Evolutionary conservation across 495 filamentous ascomycete genomes (phyloP), one percentile per base, ranked within the genome.

Genomic region (Sordaria brevicollis): DNA sequence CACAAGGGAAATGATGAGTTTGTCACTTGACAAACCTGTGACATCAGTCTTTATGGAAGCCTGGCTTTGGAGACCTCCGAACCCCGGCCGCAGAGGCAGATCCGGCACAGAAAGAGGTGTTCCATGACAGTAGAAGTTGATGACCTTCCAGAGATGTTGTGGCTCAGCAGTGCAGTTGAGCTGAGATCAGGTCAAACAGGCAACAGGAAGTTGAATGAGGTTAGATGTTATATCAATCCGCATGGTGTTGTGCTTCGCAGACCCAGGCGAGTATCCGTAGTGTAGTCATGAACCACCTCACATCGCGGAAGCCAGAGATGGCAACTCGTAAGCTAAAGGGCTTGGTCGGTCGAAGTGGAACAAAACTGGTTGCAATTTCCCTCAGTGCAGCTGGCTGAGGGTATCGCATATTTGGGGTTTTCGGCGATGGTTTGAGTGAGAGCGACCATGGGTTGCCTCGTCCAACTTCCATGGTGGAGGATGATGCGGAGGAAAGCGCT

Each of bases 61-160:
- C 67, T 68, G 67, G 43, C 29, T 19, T 57, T 69, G 68, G 43
- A 65, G 68, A 37, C 68, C 43, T 69, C 68, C 57, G 34, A 65
- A 19, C 43, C 68, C 49, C 25, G 49, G 21, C 49, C 49, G 13
- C 49, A 62, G 49, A 62, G 11, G 49, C 49, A 62, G 25, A 62
- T 62, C 49, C 13, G 25, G 49, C 25, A 31, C 25, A 62, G 49
- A 62, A 62, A 29, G 49, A 62, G 49, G 17, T 29, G 25, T 31
- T 31, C 25, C 49, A 33, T 31, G 25, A 31, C 25, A 62, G 68
- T 29, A 35, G 35, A 36, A 33, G 17, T 8, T 35, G 65, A 41
- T 49, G 6, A 11, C 25, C 21, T 57, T 57, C 25, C 11, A 17
- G 19, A 31, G 49, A 62, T 3, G 21, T 29, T 62, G 49, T 62